phyloP scores from a whole-genome alignment of 106 monocot species.

The Phalaenopsis aphrodite region DNA sequence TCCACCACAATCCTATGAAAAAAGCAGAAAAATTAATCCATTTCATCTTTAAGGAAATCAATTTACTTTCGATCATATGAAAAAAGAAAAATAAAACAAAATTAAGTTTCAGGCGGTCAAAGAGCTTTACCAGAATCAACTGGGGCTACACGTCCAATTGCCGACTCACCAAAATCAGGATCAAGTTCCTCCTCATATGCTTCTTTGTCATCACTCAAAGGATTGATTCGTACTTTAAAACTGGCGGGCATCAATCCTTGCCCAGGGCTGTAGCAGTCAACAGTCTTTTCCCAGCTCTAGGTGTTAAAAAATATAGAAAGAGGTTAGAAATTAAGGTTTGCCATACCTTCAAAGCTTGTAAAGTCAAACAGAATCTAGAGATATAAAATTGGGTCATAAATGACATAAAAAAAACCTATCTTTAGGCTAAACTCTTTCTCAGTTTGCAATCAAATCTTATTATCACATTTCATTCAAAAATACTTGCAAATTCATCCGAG shows the following conservation, averaged over 20 bases:
- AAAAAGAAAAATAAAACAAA: not conserved
- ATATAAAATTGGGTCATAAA: too few relatives aligned
- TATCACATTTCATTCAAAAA: too few relatives aligned
- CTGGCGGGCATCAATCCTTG: constrained; percentile 97
- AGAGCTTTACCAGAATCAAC: constrained; percentile 75
- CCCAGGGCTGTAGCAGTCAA: constrained; percentile 95
- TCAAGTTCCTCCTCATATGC: constrained; percentile 60
- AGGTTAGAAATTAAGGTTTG: not conserved
- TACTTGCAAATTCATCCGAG: too few relatives aligned
- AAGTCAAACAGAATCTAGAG: not conserved
- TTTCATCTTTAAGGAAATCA: constrained; percentile 1
- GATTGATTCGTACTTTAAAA: constrained; percentile 71
- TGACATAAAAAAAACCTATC: too few relatives aligned
- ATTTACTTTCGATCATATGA: not conserved
- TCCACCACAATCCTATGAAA: constrained; percentile 85
- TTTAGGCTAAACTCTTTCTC: too few relatives aligned
- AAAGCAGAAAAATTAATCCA: not conserved
- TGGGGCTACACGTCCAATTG: constrained; percentile 87
- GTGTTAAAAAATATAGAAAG: constrained; percentile 5
- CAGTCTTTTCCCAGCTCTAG: constrained; percentile 96
- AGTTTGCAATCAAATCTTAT: too few relatives aligned
- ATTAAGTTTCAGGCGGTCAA: not conserved
- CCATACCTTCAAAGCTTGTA: not conserved
- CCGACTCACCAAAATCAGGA: constrained; percentile 94
- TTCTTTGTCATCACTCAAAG: constrained; percentile 53